Conservation (phyloP, 2,329 filamentous ascomycete genomes). For the Clonostachys rosea region DNA sequence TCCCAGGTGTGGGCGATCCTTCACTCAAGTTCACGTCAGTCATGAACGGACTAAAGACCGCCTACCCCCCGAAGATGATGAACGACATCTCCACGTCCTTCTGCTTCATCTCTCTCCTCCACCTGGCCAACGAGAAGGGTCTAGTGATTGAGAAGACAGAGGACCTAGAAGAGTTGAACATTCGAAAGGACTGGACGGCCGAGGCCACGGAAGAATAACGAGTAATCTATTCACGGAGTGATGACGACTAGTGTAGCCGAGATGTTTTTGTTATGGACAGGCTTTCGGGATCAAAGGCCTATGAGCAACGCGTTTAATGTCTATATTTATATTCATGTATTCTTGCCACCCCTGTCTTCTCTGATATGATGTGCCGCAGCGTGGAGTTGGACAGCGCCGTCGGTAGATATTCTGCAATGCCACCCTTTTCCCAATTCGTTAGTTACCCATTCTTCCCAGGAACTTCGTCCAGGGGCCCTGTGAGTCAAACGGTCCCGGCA, state of each 20-base stretch:
- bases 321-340: too few relatives aligned
- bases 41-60: conserved; percentile 81
- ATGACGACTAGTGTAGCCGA: neutral
- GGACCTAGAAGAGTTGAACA: conserved; percentile 54
- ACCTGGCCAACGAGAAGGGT: conserved; percentile 90
- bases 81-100: conserved; percentile 89
- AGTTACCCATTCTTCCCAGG: too few relatives aligned
- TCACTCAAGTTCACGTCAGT: conserved; percentile 82
- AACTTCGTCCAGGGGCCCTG: too few relatives aligned
- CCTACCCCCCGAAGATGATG: conserved; percentile 83
- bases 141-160: conserved; percentile 66
- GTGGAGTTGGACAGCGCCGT: too few relatives aligned
- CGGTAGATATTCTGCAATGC: too few relatives aligned
- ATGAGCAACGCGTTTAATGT: too few relatives aligned
- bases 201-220: conserved; percentile 40
- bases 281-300: too few relatives aligned
- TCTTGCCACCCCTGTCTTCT: too few relatives aligned
- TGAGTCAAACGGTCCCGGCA: too few relatives aligned
- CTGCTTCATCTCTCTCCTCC: conserved; percentile 91
- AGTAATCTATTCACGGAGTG: conserved; percentile 10
- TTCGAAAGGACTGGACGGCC: conserved; percentile 58
- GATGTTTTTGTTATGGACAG: too few relatives aligned
- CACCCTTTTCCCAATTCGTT: too few relatives aligned
- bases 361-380: too few relatives aligned
- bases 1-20: conserved; percentile 30